Evolutionary conservation across 2,329 filamentous ascomycete genomes (phyloP).

Genomic region (Didymellaceae sp.): DNA sequence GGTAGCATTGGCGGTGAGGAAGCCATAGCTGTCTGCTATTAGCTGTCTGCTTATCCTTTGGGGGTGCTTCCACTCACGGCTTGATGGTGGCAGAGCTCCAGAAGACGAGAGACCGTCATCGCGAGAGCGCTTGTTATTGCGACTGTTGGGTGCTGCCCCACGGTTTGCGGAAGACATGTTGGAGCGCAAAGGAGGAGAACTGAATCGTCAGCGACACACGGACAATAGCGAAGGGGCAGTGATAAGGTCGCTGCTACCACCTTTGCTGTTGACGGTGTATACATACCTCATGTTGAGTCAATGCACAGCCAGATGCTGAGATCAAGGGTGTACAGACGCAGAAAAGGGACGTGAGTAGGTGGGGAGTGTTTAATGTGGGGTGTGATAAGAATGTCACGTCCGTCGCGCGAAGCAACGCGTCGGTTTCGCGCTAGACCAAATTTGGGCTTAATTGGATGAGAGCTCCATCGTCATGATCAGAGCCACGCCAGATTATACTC

Average conservation of each 20-base stretch:
- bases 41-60: slow-evolving; percentile 14
- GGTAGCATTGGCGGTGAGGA: slow-evolving; percentile 71
- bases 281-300: slow-evolving; percentile 32
- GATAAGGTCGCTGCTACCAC: slow-evolving; percentile 13
- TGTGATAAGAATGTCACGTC: slow-evolving; percentile 9
- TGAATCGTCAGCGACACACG: slow-evolving; percentile 49
- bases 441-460: slow-evolving; percentile 14
- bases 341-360: slow-evolving; percentile 11
- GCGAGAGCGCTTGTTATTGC: slow-evolving; percentile 70
- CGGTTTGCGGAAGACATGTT: slow-evolving; percentile 86
- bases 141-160: slow-evolving; percentile 61
- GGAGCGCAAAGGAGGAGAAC: slow-evolving; percentile 83
- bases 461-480: slow-evolving; percentile 9
- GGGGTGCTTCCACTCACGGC: slow-evolving; percentile 58
- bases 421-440: slow-evolving; percentile 5
- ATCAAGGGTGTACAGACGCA: slow-evolving; percentile 7
- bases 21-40: slow-evolving; percentile 54
- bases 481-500: neutral
- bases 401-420: slow-evolving; percentile 23
- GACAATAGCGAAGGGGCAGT: slow-evolving; percentile 30
- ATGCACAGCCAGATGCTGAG: slow-evolving; percentile 9
- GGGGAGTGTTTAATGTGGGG: slow-evolving; percentile 14
- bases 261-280: neutral
- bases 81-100: slow-evolving; percentile 65
- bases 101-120: slow-evolving; percentile 67